Conservation (phyloP, 2,329 filamentous ascomycete genomes). For the Cryphonectria carpinicola region DNA sequence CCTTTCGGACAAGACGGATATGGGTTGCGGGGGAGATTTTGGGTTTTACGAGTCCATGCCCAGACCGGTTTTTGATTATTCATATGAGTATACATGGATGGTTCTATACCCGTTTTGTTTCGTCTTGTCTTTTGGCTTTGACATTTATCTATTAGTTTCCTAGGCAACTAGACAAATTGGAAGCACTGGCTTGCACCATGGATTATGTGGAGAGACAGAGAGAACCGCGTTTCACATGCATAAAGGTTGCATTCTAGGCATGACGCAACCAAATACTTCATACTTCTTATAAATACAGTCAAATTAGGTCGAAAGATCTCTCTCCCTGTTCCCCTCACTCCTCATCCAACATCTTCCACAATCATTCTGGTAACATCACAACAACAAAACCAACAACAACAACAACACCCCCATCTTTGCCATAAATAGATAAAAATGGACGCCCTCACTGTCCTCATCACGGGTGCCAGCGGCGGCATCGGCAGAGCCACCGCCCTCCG, state of each 20-base stretch:
- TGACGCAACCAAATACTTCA: conserved; percentile 3
- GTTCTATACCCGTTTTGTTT: conserved; percentile 21
- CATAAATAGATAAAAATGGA: not conserved
- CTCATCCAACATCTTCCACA: not conserved
- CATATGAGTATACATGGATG: conserved; percentile 13
- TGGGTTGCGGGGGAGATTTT: not conserved
- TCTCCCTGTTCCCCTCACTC: not conserved
- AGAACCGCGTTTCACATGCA: not conserved
- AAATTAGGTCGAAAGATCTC: no score
- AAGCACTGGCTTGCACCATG: not conserved
- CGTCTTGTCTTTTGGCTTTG: not conserved
- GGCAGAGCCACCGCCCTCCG: conserved; percentile 24
- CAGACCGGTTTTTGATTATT: not conserved
- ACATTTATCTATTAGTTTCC: not conserved
- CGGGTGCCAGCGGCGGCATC: conserved; percentile 26
- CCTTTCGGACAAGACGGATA: conserved; percentile 1
- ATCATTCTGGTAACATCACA: not conserved
- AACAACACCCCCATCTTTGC: no score
- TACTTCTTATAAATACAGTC: not conserved
- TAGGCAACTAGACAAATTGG: not conserved
- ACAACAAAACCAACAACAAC: not conserved
- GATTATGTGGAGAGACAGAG: not conserved
- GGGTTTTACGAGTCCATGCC: conserved; percentile 6
- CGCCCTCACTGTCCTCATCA: conserved; percentile 20
- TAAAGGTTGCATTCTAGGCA: not conserved